A percentile compares a stretch with the other conserved stretches of the same genome.
Evolutionary conservation across 306 rosid species (phyloP).

Genomic region (Vigna trinervia): DNA sequence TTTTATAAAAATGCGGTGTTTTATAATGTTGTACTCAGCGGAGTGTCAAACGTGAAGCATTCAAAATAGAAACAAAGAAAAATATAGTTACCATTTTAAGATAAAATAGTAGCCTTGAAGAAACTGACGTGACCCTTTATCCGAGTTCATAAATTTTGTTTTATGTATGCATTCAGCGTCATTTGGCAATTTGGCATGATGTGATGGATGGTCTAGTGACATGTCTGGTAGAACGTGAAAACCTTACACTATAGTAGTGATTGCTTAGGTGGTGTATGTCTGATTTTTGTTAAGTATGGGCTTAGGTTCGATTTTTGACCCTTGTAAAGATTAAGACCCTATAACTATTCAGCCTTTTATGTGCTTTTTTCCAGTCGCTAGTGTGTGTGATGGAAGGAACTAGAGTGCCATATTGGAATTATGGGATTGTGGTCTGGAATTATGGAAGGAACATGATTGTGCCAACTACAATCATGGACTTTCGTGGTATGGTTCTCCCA

Average conservation of each 20-base stretch:
- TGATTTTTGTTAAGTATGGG: background rate
- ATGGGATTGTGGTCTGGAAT: background rate
- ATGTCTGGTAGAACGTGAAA: background rate
- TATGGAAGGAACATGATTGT: background rate
- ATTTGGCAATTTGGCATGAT: slow-evolving; percentile 21
- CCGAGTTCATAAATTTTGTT: background rate
- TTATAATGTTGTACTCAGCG: background rate
- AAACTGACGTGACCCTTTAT: background rate
- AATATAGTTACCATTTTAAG: background rate
- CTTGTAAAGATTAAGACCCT: background rate
- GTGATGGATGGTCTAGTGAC: background rate
- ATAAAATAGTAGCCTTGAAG: background rate
- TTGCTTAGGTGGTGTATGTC: background rate
- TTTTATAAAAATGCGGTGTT: background rate
- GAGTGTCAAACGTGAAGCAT: background rate
- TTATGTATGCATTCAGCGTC: slow-evolving; percentile 7
- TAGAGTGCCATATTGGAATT: background rate
- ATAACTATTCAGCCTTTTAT: background rate
- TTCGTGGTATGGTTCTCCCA: background rate
- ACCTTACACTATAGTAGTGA: background rate
- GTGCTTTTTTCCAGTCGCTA: background rate
- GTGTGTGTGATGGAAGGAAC: background rate
- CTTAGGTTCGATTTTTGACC: background rate
- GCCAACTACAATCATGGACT: background rate
- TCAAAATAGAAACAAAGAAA: background rate